These are phyloP conservation scores for Mercurialis annua DNA, from an alignment of 345 rosid genomes.

Conservation along the genomic window DNA sequence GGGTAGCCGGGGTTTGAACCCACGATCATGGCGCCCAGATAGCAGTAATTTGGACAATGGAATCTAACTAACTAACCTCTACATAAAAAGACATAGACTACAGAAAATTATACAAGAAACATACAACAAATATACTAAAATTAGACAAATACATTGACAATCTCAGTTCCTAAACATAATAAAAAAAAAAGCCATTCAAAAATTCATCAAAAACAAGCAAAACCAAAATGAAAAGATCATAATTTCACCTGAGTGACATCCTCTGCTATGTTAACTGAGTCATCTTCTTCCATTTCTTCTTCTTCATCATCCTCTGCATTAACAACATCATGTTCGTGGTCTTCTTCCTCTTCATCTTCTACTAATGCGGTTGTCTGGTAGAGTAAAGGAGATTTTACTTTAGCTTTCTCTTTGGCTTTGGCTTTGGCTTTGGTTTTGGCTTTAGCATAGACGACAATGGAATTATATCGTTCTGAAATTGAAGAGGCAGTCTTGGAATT, in stretches of 20 bases:
- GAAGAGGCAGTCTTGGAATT: slow-evolving; percentile 14
- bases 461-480: slow-evolving; percentile 15
- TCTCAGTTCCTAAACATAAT: too few species aligned
- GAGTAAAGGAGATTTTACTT: slow-evolving; percentile 25
- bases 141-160: too few species aligned
- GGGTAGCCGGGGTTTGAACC: too few species aligned
- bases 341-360: slow-evolving; percentile 24
- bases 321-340: slow-evolving; percentile 22
- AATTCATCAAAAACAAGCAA: background rate
- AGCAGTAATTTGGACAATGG: too few species aligned
- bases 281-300: slow-evolving; percentile 25
- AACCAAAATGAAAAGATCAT: background rate
- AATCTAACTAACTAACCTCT: too few species aligned
- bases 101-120: too few species aligned
- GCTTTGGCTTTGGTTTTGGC: slow-evolving; percentile 18
- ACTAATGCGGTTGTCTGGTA: slow-evolving; percentile 22
- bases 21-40: too few species aligned
- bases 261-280: slow-evolving; percentile 63
- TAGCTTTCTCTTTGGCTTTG: slow-evolving; percentile 20
- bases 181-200: background rate
- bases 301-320: slow-evolving; percentile 25
- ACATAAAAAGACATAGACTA: too few species aligned
- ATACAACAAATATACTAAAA: too few species aligned
- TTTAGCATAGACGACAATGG: slow-evolving; percentile 27
- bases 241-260: slow-evolving; percentile 63